Evolutionary conservation across 1,284 basidiomycete genomes (phyloP).

Genomic region (Apiotrichum montevideense): DNA sequence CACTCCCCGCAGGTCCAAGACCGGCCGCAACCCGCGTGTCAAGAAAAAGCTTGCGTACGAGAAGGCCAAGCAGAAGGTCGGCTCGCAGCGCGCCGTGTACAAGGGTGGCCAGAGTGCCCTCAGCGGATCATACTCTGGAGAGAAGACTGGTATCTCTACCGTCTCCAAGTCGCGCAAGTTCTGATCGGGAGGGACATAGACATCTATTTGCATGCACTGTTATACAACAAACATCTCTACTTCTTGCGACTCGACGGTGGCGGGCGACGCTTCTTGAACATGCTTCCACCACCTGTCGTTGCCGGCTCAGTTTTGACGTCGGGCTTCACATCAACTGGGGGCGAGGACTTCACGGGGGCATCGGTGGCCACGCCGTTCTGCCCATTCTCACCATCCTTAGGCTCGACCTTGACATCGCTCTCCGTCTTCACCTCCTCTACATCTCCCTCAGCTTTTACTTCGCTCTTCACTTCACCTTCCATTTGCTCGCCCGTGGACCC

Average conservation of each 20-base stretch:
- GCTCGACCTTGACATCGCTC: constrained; percentile 1
- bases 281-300: constrained; percentile 14
- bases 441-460: background rate
- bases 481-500: background rate
- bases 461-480: constrained; percentile 3
- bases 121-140: constrained; percentile 51
- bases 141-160: constrained; percentile 70
- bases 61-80: constrained; percentile 84
- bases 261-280: constrained; percentile 48
- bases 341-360: background rate
- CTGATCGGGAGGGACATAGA: constrained; percentile 15
- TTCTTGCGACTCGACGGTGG: constrained; percentile 38
- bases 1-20: constrained; percentile 76
- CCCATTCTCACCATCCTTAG: background rate
- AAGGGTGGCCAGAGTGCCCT: constrained; percentile 65
- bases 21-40: constrained; percentile 86
- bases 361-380: background rate
- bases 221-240: constrained; percentile 13
- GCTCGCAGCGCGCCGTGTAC: constrained; percentile 80
- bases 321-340: constrained; percentile 11
- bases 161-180: constrained; percentile 77
- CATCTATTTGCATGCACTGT: constrained; percentile 1
- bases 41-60: constrained; percentile 90
- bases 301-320: constrained; percentile 5
- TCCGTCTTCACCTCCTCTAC: background rate